Base-by-base conservation (phyloP, 2,329 filamentous ascomycete genomes). In the Tolypocladium ovalisporum region DNA sequence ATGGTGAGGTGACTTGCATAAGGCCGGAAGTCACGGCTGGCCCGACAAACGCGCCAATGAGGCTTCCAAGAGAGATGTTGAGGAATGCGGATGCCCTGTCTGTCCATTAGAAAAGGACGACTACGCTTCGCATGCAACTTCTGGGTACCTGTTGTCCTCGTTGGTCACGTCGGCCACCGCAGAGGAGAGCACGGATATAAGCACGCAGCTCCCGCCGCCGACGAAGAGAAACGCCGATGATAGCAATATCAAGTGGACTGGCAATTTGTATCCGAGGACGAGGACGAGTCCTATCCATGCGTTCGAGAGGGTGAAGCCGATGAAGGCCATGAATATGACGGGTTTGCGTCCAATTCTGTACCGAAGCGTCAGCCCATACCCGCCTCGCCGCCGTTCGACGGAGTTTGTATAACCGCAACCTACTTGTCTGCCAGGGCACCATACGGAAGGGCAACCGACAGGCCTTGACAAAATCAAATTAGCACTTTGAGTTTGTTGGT, bases 181-280 rank as follows among this genome's bases (percentile, higher is more conserved):
- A n/a, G 63, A 63, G 44, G 61, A 63, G 36, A 63, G 52, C 54
- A 60, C 61, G 12, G 60, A 62, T 2, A 58, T 55, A 27, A 61
- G 49, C 44, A 64, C 61, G 36, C 58, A 57, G 47, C 59, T 54
- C 19, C 63, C 62, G 40, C 63, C 63, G 19, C 63, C 61, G 17
- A 63, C 52, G 36, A 63, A 55, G 24, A 58, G 40, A 44, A 63
- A 63, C 2, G 59, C 39, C 3, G 60, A 56, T 9, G 59, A 59
- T 17, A 58, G 22, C 8, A 60, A 54, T 9, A 59, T 52, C 6
- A 55, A 6, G 32, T 60, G 42, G 6, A 58, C 44, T 13, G 57
- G 40, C 17, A 59, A 12, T 10, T 12, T 34, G n/a, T 57, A 52
- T 10, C 37, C 57, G 34, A 52, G 52, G 22, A 47, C 54, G 36